Evolutionary conservation across 768 basidiomycete genomes (phyloP).

Genomic region (Mycena maculata): DNA sequence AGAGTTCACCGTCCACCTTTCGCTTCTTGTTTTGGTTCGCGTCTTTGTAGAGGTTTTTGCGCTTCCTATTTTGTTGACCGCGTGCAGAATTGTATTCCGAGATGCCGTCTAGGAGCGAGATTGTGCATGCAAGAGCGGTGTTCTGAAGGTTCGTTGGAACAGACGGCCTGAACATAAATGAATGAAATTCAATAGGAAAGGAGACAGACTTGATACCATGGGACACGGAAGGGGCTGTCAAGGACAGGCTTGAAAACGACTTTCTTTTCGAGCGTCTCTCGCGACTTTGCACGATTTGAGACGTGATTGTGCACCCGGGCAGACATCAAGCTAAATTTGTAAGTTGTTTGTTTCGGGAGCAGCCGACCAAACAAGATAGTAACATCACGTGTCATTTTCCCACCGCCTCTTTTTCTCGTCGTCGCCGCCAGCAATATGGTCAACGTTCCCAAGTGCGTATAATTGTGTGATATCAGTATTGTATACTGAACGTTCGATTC

Average conservation of each 20-base stretch:
- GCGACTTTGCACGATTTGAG: slow-evolving; percentile 72
- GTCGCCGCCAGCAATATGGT: slow-evolving; percentile 76
- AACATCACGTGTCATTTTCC: background rate
- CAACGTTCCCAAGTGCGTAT: slow-evolving; percentile 90
- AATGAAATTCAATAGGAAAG: slow-evolving; percentile 21
- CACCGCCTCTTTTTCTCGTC: slow-evolving; percentile 36
- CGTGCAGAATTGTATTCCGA: slow-evolving; percentile 54
- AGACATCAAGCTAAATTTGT: slow-evolving; percentile 53
- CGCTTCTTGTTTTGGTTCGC: slow-evolving; percentile 36
- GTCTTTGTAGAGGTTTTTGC: slow-evolving; percentile 47
- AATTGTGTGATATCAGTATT: background rate
- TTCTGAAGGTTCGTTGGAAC: slow-evolving; percentile 75
- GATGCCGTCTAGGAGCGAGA: slow-evolving; percentile 63
- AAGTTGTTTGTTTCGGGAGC: too few relatives aligned
- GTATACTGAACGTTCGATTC: slow-evolving; percentile 30
- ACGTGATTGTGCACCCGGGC: slow-evolving; percentile 66
- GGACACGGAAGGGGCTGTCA: slow-evolving; percentile 76
- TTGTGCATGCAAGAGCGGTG: slow-evolving; percentile 60
- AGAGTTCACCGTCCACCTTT: slow-evolving; percentile 27
- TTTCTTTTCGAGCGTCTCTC: slow-evolving; percentile 64
- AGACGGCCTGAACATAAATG: slow-evolving; percentile 61
- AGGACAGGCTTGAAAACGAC: slow-evolving; percentile 76
- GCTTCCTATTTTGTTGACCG: slow-evolving; percentile 49
- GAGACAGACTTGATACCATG: slow-evolving; percentile 61
- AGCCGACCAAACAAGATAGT: background rate